These are phyloP conservation scores for Erysimum cheiri DNA, from an alignment of 441 rosid species.

Conservation along the genomic window DNA sequence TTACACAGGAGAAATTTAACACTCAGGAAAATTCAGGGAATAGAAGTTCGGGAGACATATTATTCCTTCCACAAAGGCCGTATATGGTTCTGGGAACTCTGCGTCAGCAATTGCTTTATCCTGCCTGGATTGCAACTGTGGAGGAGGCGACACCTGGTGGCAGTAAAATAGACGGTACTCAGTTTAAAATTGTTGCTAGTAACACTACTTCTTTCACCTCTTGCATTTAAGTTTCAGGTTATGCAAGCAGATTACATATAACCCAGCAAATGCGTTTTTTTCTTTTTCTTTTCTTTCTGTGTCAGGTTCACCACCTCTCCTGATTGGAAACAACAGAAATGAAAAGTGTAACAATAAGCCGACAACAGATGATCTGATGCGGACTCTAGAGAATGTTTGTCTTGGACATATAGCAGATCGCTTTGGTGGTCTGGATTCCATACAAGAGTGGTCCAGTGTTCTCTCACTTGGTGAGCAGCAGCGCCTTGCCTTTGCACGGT, in stretches of 20 bases:
- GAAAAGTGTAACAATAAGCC: conserved; percentile 56
- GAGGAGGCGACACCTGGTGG: conserved; percentile 43
- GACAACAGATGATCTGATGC: conserved; percentile 67
- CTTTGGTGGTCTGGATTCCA: conserved; percentile 68
- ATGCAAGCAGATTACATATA: conserved; percentile 15
- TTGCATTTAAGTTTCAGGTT: conserved; percentile 23
- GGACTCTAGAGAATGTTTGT: conserved; percentile 70
- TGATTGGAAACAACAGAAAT: conserved; percentile 40
- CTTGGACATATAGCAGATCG: conserved; percentile 78
- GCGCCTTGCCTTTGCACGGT: conserved; percentile 93
- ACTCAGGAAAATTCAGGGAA: conserved; percentile 44
- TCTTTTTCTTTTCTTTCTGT: background rate
- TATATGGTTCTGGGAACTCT: conserved; percentile 97
- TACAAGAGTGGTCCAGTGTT: conserved; percentile 90
- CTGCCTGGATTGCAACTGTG: conserved; percentile 65
- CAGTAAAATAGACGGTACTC: conserved; percentile 34
- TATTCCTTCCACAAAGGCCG: conserved; percentile 97
- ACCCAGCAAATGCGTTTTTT: background rate
- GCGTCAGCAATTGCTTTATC: conserved; percentile 95
- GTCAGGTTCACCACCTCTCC: conserved; percentile 60
- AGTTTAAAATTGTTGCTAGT: conserved; percentile 29
- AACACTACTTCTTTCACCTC: conserved; percentile 5
- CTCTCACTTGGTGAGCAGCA: conserved; percentile 98
- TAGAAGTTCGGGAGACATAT: conserved; percentile 56
- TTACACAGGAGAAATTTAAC: conserved; percentile 26